phyloP scores from a whole-genome alignment of 306 rosid species.

The Vigna reflexopilosa region DNA sequence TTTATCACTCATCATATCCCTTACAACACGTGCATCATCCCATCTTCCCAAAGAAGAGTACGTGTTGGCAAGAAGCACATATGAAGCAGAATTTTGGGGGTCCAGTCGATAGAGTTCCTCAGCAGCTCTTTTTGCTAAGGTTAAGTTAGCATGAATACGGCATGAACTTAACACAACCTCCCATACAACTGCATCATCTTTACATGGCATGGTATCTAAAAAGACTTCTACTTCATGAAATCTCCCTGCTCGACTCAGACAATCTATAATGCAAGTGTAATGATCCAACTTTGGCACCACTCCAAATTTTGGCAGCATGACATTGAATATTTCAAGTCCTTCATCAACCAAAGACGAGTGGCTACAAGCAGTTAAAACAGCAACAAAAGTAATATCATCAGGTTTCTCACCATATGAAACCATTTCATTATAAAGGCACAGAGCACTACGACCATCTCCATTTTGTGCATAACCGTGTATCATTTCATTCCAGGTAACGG shows the following conservation, averaged over 20 bases:
- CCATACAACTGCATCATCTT: constrained; percentile 84
- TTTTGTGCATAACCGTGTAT: constrained; percentile 86
- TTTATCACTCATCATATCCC: constrained; percentile 70
- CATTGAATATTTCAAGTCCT: constrained; percentile 70
- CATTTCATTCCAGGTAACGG: constrained; percentile 83
- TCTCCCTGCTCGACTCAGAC: constrained; percentile 75
- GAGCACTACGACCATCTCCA: constrained; percentile 71
- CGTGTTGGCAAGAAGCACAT: constrained; percentile 80
- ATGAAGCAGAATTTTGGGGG: constrained; percentile 65
- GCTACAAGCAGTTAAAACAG: constrained; percentile 80
- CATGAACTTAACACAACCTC: constrained; percentile 85
- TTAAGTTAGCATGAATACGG: constrained; percentile 67
- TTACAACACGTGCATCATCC: constrained; percentile 73
- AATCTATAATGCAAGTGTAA: constrained; percentile 76
- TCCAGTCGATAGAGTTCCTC: constrained; percentile 68
- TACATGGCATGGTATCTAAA: constrained; percentile 66
- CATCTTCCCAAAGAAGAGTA: constrained; percentile 85
- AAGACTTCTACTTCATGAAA: constrained; percentile 71
- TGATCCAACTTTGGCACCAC: constrained; percentile 67
- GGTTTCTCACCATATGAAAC: constrained; percentile 62
- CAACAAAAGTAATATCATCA: constrained; percentile 68
- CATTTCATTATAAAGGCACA: constrained; percentile 68
- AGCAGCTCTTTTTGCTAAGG: constrained; percentile 72
- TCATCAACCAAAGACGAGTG: constrained; percentile 79
- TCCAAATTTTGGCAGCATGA: constrained; percentile 62